Percentiles rank a stretch among this genome's conserved stretches.
Evolutionary conservation across 1,284 basidiomycete genomes (phyloP).

Genomic region (Microstroma glucosiphilum): DNA sequence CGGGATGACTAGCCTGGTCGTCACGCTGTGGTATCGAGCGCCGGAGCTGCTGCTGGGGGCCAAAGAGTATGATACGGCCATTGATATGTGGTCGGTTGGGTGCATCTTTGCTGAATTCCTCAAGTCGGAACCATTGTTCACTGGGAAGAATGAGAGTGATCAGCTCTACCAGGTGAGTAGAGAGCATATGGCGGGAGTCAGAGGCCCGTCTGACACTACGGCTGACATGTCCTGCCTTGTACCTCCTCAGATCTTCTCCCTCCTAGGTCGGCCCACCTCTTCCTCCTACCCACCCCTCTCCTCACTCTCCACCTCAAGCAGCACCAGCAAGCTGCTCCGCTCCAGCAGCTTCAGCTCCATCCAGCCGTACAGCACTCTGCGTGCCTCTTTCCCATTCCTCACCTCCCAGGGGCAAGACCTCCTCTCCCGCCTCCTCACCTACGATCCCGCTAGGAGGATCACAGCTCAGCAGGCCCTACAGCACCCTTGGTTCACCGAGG

Average conservation of each 20-base stretch:
- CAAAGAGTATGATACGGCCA: conserved; percentile 32
- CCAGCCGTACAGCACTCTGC: conserved; percentile 21
- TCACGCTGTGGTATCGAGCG: conserved; percentile 90
- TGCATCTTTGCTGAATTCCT: conserved; percentile 98
- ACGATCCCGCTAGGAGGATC: conserved; percentile 79
- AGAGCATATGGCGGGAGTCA: background rate
- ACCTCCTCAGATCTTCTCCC: conserved; percentile 66
- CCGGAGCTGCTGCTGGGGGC: conserved; percentile 35
- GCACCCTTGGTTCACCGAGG: conserved; percentile 85
- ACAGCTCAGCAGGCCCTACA: conserved; percentile 78
- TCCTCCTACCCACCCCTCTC: conserved; percentile 79
- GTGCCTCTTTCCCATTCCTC: background rate
- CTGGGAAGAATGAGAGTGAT: conserved; percentile 90
- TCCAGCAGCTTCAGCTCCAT: conserved; percentile 55
- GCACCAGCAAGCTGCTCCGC: too few species aligned
- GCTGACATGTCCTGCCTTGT: background rate
- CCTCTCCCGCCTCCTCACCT: conserved; percentile 72
- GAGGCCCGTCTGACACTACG: background rate
- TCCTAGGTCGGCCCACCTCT: conserved; percentile 80
- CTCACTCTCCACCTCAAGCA: conserved; percentile 70
- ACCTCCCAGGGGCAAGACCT: conserved; percentile 61
- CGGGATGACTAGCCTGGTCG: conserved; percentile 85
- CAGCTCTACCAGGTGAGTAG: conserved; percentile 68
- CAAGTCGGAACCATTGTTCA: conserved; percentile 85
- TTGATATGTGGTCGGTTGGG: conserved; percentile 74